Conservation (phyloP, 345 rosid species). For the Clausena lansium region DNA sequence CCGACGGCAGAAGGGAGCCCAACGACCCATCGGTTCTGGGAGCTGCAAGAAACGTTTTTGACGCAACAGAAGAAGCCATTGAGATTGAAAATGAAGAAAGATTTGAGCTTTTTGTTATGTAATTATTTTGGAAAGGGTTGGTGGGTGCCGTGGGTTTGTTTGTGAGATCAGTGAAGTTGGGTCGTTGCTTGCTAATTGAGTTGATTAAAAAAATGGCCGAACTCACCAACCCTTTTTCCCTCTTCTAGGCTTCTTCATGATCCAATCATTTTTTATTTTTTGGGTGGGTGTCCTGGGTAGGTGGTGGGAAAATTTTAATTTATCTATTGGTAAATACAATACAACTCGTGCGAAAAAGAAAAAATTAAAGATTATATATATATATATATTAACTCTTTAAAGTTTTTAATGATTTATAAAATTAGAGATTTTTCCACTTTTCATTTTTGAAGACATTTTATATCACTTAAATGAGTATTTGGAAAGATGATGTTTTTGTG, state of each 20-base stretch:
- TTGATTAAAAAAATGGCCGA: not conserved
- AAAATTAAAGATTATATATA: no score
- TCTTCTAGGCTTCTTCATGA: not conserved
- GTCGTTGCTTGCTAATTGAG: not conserved
- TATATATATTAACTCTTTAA: no score
- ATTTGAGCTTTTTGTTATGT: not conserved
- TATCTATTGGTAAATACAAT: no score
- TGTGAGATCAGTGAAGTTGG: not conserved
- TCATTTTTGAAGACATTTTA: no score
- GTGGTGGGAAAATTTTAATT: not conserved
- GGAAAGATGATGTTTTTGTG: no score
- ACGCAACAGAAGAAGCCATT: conserved; percentile 59
- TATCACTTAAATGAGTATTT: no score
- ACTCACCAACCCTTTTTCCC: not conserved
- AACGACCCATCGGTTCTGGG: conserved; percentile 25
- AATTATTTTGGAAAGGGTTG: conserved; percentile 26
- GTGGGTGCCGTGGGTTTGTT: conserved; percentile 13
- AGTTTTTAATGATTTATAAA: no score
- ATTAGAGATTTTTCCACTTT: no score
- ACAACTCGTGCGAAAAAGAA: no score
- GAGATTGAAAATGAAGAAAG: conserved; percentile 18
- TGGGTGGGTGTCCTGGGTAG: not conserved
- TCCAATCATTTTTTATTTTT: not conserved
- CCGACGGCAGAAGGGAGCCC: conserved; percentile 35
- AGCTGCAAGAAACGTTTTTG: conserved; percentile 50